Percentiles rank a stretch among this genome's conserved stretches.
These are phyloP conservation scores for Westerdykella aurantiaca DNA, from an alignment of 2,329 filamentous ascomycete genomes.

Conservation along the genomic window DNA sequence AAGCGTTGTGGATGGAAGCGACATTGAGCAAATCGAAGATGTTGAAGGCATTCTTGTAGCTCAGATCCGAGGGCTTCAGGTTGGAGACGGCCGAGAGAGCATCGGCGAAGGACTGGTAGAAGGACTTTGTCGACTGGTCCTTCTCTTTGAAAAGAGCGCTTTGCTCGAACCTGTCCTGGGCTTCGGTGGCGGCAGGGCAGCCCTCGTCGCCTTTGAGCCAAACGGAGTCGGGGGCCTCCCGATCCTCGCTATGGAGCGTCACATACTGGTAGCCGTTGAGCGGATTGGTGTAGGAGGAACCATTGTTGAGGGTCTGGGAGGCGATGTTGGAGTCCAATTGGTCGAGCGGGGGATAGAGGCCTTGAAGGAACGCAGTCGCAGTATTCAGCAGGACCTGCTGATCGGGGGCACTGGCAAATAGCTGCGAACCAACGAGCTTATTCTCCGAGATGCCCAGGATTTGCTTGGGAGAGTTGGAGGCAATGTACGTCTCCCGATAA, in stretches of 20 bases:
- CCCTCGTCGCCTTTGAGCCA: conserved; percentile 44
- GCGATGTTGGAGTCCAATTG: conserved; percentile 17
- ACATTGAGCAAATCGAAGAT: conserved; percentile 53
- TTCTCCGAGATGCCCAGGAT: conserved; percentile 44
- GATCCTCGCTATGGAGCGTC: conserved; percentile 39
- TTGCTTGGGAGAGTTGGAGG: conserved; percentile 23
- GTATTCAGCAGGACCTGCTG: conserved; percentile 45
- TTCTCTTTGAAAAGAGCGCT: conserved; percentile 37
- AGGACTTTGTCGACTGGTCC: conserved; percentile 31
- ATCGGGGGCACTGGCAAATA: conserved; percentile 42
- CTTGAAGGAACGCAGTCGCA: conserved; percentile 54
- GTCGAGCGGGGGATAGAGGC: conserved; percentile 48
- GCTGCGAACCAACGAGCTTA: conserved; percentile 38
- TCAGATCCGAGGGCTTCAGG: conserved; percentile 34
- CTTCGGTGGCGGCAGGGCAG: conserved; percentile 22
- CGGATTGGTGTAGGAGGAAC: conserved; percentile 25
- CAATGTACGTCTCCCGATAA: conserved; percentile 11
- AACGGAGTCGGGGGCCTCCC: conserved; percentile 44
- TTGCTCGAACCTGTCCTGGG: conserved; percentile 33
- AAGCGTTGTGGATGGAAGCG: conserved; percentile 44
- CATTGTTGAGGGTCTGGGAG: conserved; percentile 10
- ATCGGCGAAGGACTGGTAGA: conserved; percentile 41
- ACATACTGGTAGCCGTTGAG: conserved; percentile 52
- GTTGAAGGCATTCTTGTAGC: conserved; percentile 47
- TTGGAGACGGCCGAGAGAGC: conserved; percentile 38